Conservation (phyloP, 2,329 filamentous ascomycete species). For the Cercospora sojina region DNA sequence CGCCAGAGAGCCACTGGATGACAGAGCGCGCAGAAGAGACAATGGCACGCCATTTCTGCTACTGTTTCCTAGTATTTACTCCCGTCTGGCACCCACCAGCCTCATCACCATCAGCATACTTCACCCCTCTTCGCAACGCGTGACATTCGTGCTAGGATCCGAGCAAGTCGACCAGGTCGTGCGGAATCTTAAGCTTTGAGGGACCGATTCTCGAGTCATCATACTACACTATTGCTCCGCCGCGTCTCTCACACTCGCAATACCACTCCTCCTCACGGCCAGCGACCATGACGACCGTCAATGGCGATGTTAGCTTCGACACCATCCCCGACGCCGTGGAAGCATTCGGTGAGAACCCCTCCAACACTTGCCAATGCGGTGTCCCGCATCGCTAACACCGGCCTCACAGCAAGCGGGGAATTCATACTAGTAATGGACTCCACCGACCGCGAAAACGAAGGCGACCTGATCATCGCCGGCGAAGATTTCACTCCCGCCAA, state of each 20-base stretch:
- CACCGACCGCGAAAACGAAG: conserved; percentile 92
- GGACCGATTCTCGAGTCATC: neutral
- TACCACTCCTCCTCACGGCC: neutral
- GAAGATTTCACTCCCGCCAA: conserved; percentile 79
- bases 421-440: conserved; percentile 97
- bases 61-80: neutral
- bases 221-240: neutral
- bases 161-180: conserved; percentile 7
- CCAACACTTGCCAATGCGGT: neutral
- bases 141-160: neutral
- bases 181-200: conserved; percentile 14
- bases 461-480: conserved; percentile 93
- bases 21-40: neutral
- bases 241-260: neutral
- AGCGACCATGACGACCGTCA: conserved; percentile 30
- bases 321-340: conserved; percentile 48
- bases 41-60: neutral
- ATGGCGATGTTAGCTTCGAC: conserved; percentile 42
- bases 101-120: neutral
- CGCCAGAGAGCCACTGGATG: neutral
- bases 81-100: neutral
- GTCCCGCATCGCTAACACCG: neutral
- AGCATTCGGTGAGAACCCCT: conserved; percentile 42
- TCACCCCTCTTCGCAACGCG: neutral
- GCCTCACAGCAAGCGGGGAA: conserved; percentile 57